Percentiles rank a stretch among this genome's conserved stretches.
Evolutionary conservation across 208 protist species (phyloP).

Genomic region (Strigomonas culicis): DNA sequence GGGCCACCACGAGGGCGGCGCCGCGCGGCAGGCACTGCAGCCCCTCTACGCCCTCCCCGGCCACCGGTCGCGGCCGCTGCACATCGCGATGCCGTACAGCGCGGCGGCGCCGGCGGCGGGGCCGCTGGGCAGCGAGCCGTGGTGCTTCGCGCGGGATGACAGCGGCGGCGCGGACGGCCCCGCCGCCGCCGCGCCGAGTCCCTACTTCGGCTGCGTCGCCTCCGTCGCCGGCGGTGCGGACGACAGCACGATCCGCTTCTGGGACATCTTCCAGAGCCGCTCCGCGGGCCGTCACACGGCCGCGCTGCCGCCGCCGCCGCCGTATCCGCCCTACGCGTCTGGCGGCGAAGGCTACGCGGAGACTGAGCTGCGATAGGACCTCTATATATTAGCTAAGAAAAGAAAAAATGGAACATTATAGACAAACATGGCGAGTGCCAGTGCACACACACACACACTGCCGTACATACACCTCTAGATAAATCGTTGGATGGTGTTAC

Average conservation of each 20-base stretch:
- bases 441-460: background rate
- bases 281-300: slow-evolving; percentile 9
- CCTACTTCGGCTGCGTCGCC: slow-evolving; percentile 36
- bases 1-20: background rate
- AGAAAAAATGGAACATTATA: too few relatives aligned
- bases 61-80: slow-evolving; percentile 65
- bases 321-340: too few relatives aligned
- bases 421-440: too few relatives aligned
- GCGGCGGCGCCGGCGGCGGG: background rate
- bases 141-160: too few relatives aligned
- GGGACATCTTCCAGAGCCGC: slow-evolving; percentile 52
- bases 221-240: slow-evolving; percentile 61
- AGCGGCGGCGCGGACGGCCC: too few relatives aligned
- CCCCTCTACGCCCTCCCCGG: slow-evolving; percentile 55
- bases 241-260: slow-evolving; percentile 77
- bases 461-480: background rate
- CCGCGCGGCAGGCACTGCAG: background rate
- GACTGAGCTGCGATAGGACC: background rate
- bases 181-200: too few relatives aligned
- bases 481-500: too few relatives aligned
- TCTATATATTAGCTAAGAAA: background rate
- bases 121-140: too few relatives aligned
- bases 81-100: slow-evolving; percentile 49
- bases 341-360: background rate
- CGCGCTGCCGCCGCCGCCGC: too few relatives aligned